Conservation (phyloP, 495 filamentous ascomycete species). For the Thermothielavioides terrestris region DNA sequence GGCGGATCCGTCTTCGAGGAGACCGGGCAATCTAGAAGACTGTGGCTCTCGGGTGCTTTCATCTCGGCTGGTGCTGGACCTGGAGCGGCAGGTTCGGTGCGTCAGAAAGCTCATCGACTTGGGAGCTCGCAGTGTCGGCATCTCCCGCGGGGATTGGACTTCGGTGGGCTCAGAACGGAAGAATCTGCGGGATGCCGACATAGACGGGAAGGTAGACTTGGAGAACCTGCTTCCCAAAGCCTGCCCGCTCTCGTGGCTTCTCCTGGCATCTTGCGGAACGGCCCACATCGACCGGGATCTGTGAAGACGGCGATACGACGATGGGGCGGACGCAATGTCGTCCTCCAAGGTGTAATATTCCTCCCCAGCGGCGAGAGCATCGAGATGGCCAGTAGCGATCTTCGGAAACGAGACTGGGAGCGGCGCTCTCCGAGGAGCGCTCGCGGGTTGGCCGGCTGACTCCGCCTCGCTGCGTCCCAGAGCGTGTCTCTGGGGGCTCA, state of each 20-base stretch:
- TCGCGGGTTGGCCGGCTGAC: neutral
- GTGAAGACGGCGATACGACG: constrained; percentile 65
- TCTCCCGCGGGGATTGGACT: neutral
- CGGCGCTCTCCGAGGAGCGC: constrained; percentile 10
- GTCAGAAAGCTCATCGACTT: constrained; percentile 59
- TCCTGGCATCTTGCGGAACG: constrained; percentile 27
- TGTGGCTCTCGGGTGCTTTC: constrained; percentile 24
- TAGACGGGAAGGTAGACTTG: constrained; percentile 8
- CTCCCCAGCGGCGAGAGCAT: constrained; percentile 29
- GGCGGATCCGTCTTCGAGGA: constrained; percentile 3
- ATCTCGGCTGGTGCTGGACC: constrained; percentile 29
- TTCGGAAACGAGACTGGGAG: constrained; percentile 13
- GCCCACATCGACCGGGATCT: constrained; percentile 67
- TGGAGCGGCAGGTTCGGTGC: constrained; percentile 22
- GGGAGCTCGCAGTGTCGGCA: constrained; percentile 27
- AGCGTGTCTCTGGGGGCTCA: neutral
- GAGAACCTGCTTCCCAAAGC: neutral
- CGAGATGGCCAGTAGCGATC: constrained; percentile 25
- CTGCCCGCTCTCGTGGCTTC: constrained; percentile 2
- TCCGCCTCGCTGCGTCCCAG: neutral
- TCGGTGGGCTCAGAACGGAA: constrained; percentile 17
- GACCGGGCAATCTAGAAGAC: neutral
- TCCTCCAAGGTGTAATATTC: constrained; percentile 51
- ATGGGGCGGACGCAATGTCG: constrained; percentile 55
- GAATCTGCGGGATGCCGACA: constrained; percentile 7